Evolutionary conservation across 371 early-diverging fungal genomes (phyloP).

Genomic region (Apophysomyces sp.): DNA sequence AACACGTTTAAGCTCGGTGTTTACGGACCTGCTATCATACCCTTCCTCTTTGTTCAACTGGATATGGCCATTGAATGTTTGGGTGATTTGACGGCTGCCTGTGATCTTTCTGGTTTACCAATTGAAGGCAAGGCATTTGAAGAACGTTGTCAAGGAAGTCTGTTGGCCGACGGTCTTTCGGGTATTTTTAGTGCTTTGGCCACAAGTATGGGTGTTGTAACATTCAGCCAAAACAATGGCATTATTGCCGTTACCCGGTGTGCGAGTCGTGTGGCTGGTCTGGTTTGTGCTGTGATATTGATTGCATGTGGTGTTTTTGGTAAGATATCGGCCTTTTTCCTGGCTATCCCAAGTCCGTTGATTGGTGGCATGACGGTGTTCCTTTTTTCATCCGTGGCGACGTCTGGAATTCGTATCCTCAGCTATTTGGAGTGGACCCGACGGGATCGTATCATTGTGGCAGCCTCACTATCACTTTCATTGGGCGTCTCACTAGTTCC

Average conservation of each 20-base stretch:
- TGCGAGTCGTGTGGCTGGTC: slow-evolving; percentile 56
- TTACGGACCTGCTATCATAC: slow-evolving; percentile 59
- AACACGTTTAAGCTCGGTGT: slow-evolving; percentile 51
- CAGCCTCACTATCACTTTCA: slow-evolving; percentile 46
- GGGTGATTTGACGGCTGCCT: slow-evolving; percentile 63
- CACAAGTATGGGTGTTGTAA: slow-evolving; percentile 56
- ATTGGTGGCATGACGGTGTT: slow-evolving; percentile 63
- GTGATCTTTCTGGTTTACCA: slow-evolving; percentile 55
- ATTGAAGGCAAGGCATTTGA: slow-evolving; percentile 61
- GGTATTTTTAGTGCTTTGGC: slow-evolving; percentile 51
- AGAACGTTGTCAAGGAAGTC: slow-evolving; percentile 57
- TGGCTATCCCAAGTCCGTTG: slow-evolving; percentile 52
- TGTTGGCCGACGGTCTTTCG: slow-evolving; percentile 58
- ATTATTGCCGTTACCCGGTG: slow-evolving; percentile 62
- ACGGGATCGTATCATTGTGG: slow-evolving; percentile 62
- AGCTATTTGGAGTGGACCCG: slow-evolving; percentile 60
- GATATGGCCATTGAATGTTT: slow-evolving; percentile 54
- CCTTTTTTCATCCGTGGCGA: slow-evolving; percentile 57
- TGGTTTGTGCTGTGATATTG: slow-evolving; percentile 51
- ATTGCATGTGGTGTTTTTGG: slow-evolving; percentile 57
- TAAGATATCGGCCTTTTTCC: slow-evolving; percentile 57
- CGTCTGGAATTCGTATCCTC: slow-evolving; percentile 60
- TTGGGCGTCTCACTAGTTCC: slow-evolving; percentile 57
- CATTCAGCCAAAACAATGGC: slow-evolving; percentile 64
- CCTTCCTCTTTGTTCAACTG: slow-evolving; percentile 51